Base-by-base conservation (phyloP, 2,329 filamentous ascomycete species). In the Talaromyces sp. region DNA sequence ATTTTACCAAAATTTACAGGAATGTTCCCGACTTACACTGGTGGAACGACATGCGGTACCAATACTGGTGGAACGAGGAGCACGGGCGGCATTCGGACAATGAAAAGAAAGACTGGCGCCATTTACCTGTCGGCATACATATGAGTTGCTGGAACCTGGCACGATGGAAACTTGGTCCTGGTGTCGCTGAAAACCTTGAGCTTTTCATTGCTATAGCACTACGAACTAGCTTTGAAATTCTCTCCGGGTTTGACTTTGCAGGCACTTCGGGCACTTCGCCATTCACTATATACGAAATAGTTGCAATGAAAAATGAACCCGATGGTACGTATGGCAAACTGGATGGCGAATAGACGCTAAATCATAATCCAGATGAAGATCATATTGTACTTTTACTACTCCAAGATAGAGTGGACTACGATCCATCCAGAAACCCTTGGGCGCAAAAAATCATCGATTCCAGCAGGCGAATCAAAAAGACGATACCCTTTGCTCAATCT, bases 81-180 rank as follows among this genome's bases (percentile, higher is more conserved):
- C n/a, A n/a, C n/a, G n/a, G n/a, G n/a, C n/a, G n/a, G n/a, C n/a
- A n/a, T n/a, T n/a, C n/a, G n/a, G 13, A 8, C 6, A n/a, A 19
- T 33, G 10, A 37, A 36, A 46, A 22, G 40, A 15, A 13, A 10
- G 53, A 46, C 28, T 43, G 39, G 39, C 40, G 40, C 19, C 4
- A 55, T 36, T 46, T 13, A 40, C 8, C 28, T 22, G 21, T 55
- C 19, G 39, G 17, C 53, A 46, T 55, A n/a, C 53, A n/a, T 43
- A 55, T 55, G 28, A 55, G 40, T 55, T 45, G 39, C 52, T 54
- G 39, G 37, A 54, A 43, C 21, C 28, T 48, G 31, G 53, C 41
- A 25, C 53, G 46, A 37, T 36, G 40, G 10, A 46, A 22, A 46
- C 17, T 55, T 35, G 40, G 40, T 22, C 7, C 31, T 55, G n/a